Evolutionary conservation across 768 basidiomycete species (phyloP).

Genomic region (Lentinula lateritia): DNA sequence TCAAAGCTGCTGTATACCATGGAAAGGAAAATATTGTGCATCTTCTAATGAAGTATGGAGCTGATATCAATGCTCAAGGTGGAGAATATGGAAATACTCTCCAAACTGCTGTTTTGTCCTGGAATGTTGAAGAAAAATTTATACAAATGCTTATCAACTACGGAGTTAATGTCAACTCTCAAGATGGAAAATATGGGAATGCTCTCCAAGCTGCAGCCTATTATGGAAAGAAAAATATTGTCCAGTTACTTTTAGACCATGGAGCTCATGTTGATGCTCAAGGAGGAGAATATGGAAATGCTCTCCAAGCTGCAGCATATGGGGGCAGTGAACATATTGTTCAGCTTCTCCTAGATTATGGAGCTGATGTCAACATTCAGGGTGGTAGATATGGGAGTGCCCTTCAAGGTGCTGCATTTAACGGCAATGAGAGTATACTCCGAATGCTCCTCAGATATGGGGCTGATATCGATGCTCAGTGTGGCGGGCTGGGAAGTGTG

Average conservation of each 20-base stretch:
- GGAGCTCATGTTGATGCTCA: not conserved
- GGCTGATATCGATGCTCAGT: too few species aligned
- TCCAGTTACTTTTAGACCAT: not conserved
- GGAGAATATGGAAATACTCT: not conserved
- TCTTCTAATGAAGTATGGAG: not conserved
- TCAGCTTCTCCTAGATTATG: not conserved
- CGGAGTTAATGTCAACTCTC: not conserved
- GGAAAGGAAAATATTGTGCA: too few species aligned
- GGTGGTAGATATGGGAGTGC: not conserved
- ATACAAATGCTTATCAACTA: too few species aligned
- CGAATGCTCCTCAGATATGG: too few species aligned
- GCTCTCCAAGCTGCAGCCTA: not conserved
- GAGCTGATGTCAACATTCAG: not conserved
- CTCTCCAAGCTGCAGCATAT: not conserved
- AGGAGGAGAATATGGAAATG: not conserved
- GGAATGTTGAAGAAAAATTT: too few species aligned
- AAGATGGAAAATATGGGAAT: not conserved
- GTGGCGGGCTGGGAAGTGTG: too few species aligned
- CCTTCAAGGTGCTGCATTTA: not conserved
- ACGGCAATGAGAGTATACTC: not conserved
- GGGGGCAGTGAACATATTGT: not conserved
- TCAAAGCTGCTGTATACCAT: too few species aligned
- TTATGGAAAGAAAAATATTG: not conserved
- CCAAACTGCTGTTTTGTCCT: not conserved
- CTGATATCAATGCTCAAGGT: not conserved